A percentile compares a stretch with the other conserved stretches of the same genome.
These are phyloP conservation scores for Glarea lozoyensis DNA, from an alignment of 495 filamentous ascomycete genomes.

Conservation along the genomic window DNA sequence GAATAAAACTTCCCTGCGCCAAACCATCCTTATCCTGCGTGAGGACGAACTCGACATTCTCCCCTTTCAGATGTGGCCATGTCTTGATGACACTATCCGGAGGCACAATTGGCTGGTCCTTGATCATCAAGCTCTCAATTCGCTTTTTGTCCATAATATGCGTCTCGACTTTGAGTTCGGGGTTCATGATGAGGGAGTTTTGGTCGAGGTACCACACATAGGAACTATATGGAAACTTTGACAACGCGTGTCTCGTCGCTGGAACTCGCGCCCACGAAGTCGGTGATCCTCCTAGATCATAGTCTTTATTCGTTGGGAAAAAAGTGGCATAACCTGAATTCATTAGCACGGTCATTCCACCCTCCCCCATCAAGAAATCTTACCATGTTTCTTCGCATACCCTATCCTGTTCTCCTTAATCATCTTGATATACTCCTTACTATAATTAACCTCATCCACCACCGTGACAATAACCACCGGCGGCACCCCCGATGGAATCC, in stretches of 20 bases:
- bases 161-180: slow-evolving; percentile 53
- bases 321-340: slow-evolving; percentile 76
- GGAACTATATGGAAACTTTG: slow-evolving; percentile 57
- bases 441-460: slow-evolving; percentile 54
- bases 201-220: slow-evolving; percentile 83
- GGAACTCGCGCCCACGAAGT: slow-evolving; percentile 69
- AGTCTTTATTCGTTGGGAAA: slow-evolving; percentile 66
- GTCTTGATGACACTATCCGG: slow-evolving; percentile 97
- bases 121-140: slow-evolving; percentile 75
- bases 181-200: slow-evolving; percentile 86
- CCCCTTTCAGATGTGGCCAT: slow-evolving; percentile 66
- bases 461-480: slow-evolving; percentile 82
- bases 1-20: slow-evolving; percentile 63
- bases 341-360: neutral
- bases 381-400: slow-evolving; percentile 88
- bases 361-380: slow-evolving; percentile 13
- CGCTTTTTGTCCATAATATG: slow-evolving; percentile 57
- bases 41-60: slow-evolving; percentile 73
- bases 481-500: slow-evolving; percentile 59
- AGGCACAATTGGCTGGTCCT: slow-evolving; percentile 79
- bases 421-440: slow-evolving; percentile 53
- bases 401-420: slow-evolving; percentile 75
- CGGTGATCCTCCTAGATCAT: slow-evolving; percentile 61
- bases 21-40: slow-evolving; percentile 83
- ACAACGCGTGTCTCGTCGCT: slow-evolving; percentile 85